Conservation (phyloP, 2,329 filamentous ascomycete genomes). For the Botrytis porri region DNA sequence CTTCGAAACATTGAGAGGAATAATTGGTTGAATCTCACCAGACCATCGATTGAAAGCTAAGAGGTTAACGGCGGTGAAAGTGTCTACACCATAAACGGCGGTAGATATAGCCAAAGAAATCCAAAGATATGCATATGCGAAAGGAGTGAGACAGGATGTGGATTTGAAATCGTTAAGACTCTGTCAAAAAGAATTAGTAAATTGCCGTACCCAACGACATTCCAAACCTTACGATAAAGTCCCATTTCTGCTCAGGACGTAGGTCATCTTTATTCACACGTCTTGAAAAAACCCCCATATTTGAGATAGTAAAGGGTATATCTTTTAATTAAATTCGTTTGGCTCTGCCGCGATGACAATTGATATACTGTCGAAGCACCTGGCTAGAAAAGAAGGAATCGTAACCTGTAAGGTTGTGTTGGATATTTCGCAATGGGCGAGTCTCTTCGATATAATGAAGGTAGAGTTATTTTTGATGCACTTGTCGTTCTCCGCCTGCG, state of each 20-base stretch:
- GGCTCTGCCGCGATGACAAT: slow-evolving; percentile 29
- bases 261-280: slow-evolving; percentile 63
- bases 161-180: slow-evolving; percentile 77
- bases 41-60: slow-evolving; percentile 88
- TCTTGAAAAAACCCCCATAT: slow-evolving; percentile 63
- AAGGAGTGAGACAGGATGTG: slow-evolving; percentile 68
- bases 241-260: slow-evolving; percentile 86
- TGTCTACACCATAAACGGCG: slow-evolving; percentile 85
- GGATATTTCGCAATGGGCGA: slow-evolving; percentile 22
- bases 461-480: slow-evolving; percentile 38
- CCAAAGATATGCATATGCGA: slow-evolving; percentile 85
- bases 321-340: slow-evolving; percentile 22
- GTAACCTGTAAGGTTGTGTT: slow-evolving; percentile 20
- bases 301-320: slow-evolving; percentile 30
- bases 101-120: slow-evolving; percentile 74
- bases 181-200: slow-evolving; percentile 37
- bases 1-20: slow-evolving; percentile 76
- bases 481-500: slow-evolving; percentile 51
- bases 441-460: slow-evolving; percentile 32
- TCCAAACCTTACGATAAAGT: slow-evolving; percentile 69
- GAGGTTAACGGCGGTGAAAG: slow-evolving; percentile 88
- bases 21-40: slow-evolving; percentile 73
- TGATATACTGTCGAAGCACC: slow-evolving; percentile 22
- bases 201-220: not conserved
- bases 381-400: slow-evolving; percentile 25